phyloP scores from a whole-genome alignment of 768 basidiomycete species.

The Hygrocybe coccinea region DNA sequence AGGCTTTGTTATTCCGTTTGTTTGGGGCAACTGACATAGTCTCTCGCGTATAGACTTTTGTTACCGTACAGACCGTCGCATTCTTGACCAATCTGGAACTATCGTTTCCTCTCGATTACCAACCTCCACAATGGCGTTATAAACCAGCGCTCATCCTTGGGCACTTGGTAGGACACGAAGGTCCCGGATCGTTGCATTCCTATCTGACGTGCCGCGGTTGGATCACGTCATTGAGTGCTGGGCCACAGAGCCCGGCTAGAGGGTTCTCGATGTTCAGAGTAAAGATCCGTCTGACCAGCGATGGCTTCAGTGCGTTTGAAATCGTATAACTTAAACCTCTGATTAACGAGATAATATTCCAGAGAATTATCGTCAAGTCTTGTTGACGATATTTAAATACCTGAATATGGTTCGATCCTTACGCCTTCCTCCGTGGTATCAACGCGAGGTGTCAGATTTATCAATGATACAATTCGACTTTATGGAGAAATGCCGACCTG shows the following conservation, averaged over 20 bases:
- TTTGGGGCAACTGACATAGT: constrained; percentile 13
- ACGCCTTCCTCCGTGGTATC: constrained; percentile 55
- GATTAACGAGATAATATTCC: constrained; percentile 1
- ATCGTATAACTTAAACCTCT: background rate
- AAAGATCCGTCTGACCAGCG: constrained; percentile 72
- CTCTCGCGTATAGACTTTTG: constrained; percentile 53
- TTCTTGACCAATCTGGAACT: constrained; percentile 79
- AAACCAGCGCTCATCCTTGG: constrained; percentile 74
- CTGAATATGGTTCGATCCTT: constrained; percentile 62
- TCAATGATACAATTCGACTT: constrained; percentile 78
- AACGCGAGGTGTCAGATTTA: constrained; percentile 70
- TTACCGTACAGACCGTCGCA: constrained; percentile 84
- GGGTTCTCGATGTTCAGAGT: constrained; percentile 89
- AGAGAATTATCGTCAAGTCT: constrained; percentile 75
- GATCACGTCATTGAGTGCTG: constrained; percentile 70
- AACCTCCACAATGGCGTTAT: constrained; percentile 67
- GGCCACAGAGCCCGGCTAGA: constrained; percentile 64
- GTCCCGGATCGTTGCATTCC: constrained; percentile 84
- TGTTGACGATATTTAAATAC: constrained; percentile 76
- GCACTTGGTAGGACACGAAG: constrained; percentile 89
- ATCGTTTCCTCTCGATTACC: constrained; percentile 70
- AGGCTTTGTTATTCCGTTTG: constrained; percentile 11
- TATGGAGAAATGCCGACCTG: constrained; percentile 75
- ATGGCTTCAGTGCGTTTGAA: constrained; percentile 74
- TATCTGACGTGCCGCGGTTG: constrained; percentile 87